Evolutionary conservation across 345 rosid genomes (phyloP).

Genomic region (Corchorus capsularis): DNA sequence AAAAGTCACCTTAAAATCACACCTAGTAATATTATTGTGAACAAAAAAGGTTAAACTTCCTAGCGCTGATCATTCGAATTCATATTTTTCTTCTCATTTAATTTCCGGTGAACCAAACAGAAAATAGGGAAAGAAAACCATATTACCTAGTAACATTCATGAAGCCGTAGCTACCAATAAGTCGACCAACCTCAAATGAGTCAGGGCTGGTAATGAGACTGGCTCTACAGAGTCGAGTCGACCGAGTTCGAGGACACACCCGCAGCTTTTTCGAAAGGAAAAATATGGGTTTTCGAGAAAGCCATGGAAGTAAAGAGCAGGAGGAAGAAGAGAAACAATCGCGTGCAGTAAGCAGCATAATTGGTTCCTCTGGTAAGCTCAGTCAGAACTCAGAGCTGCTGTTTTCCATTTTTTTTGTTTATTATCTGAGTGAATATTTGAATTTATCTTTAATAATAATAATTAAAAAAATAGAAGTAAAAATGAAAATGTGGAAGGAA

Average conservation of each 20-base stretch:
- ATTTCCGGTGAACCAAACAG: neutral
- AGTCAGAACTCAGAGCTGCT: neutral
- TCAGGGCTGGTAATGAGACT: constrained; percentile 65
- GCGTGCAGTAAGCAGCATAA: constrained; percentile 29
- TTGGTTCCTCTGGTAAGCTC: neutral
- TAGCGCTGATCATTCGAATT: neutral
- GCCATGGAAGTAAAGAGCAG: constrained; percentile 16
- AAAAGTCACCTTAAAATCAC: neutral
- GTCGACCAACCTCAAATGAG: constrained; percentile 88
- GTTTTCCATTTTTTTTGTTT: neutral
- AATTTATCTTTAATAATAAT: too few relatives aligned
- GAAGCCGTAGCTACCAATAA: constrained; percentile 91
- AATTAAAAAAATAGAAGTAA: neutral
- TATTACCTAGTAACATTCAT: constrained; percentile 84
- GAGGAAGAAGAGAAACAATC: constrained; percentile 24
- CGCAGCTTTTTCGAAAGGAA: constrained; percentile 29
- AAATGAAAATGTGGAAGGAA: neutral
- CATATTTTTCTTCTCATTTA: neutral
- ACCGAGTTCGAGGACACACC: constrained; percentile 30
- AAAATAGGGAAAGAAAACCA: constrained; percentile 7
- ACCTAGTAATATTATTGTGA: neutral
- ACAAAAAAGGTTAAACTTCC: neutral
- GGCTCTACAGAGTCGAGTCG: constrained; percentile 50
- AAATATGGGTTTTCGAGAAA: constrained; percentile 25
- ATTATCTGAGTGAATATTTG: neutral